These are phyloP conservation scores for Paxillus rubicundulus DNA, from an alignment of 768 basidiomycete species.

Conservation along the genomic window DNA sequence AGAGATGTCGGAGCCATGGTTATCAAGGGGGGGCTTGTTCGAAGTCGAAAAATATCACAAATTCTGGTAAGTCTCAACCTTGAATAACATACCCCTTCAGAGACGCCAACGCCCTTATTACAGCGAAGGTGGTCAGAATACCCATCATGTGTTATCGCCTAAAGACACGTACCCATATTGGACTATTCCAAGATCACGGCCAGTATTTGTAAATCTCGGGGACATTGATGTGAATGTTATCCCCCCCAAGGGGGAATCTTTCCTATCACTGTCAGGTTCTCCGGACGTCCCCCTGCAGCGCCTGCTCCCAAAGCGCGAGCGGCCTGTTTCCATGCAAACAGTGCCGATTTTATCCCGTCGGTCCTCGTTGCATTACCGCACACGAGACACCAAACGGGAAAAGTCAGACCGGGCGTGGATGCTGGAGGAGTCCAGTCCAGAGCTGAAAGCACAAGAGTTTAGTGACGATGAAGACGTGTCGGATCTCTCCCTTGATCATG, in stretches of 20 bases:
- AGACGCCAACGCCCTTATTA: background rate
- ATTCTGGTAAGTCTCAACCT: constrained; percentile 14
- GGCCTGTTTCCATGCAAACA: constrained; percentile 33
- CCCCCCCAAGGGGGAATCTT: constrained; percentile 37
- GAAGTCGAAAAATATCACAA: constrained; percentile 4
- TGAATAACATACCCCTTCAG: background rate
- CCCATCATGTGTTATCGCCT: constrained; percentile 1
- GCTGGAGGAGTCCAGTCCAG: constrained; percentile 38
- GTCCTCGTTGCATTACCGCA: constrained; percentile 33
- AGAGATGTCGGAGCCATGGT: constrained; percentile 6
- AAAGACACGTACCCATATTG: constrained; percentile 39
- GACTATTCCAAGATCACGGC: constrained; percentile 40
- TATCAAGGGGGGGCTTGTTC: background rate
- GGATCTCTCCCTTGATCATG: constrained; percentile 4
- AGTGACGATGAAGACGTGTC: constrained; percentile 35
- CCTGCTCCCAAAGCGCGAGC: constrained; percentile 22
- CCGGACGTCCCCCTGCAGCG: constrained; percentile 22
- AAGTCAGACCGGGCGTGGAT: constrained; percentile 38
- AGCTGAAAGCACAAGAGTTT: constrained; percentile 22
- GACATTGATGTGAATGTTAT: constrained; percentile 26
- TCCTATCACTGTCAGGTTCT: constrained; percentile 41
- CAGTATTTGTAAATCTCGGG: constrained; percentile 43
- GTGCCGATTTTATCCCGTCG: constrained; percentile 31
- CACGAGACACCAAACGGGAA: constrained; percentile 24
- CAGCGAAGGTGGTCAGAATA: constrained; percentile 8